These are phyloP conservation scores for Schizosaccharomyces lindneri DNA, from an alignment of 805 yeast genomes.

Conservation along the genomic window DNA sequence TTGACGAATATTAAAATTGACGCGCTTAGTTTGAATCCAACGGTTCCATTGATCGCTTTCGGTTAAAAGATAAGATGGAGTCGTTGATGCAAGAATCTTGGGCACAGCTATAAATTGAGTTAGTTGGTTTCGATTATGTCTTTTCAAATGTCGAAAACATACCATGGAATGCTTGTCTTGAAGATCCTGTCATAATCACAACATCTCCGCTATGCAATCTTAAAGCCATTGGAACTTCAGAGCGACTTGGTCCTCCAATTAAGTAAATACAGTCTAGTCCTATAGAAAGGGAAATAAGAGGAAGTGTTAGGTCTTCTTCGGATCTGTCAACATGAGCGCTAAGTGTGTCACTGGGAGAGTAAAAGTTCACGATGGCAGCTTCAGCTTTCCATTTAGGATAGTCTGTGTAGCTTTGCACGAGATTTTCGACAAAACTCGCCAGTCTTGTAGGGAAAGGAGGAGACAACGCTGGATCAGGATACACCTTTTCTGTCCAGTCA, in stretches of 20 bases:
- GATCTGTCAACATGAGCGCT: conserved; percentile 22
- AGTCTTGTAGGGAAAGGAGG: conserved; percentile 7
- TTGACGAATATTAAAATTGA: conserved; percentile 1
- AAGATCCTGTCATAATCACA: conserved; percentile 19
- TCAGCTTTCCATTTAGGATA: conserved; percentile 1
- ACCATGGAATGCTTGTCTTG: conserved; percentile 20
- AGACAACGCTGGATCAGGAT: conserved; percentile 16
- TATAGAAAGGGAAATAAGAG: conserved; percentile 1
- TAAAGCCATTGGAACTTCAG: conserved; percentile 14
- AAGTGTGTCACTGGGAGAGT: conserved; percentile 19
- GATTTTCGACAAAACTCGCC: neutral
- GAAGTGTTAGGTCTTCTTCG: conserved; percentile 10
- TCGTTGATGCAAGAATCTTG: neutral
- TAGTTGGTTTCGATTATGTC: neutral
- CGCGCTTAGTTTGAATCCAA: neutral
- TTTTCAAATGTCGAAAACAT: conserved; percentile 9
- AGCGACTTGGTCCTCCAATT: conserved; percentile 4
- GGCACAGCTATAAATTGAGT: neutral
- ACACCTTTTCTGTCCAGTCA: conserved; percentile 20
- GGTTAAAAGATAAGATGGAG: neutral
- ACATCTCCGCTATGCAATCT: conserved; percentile 18
- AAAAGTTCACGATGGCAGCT: conserved; percentile 18
- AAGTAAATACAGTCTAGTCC: conserved; percentile 1
- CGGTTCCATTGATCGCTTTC: neutral
- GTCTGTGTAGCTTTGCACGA: neutral